These are phyloP conservation scores for Physaria fendleri DNA, from an alignment of 345 rosid genomes.

Conservation along the genomic window DNA sequence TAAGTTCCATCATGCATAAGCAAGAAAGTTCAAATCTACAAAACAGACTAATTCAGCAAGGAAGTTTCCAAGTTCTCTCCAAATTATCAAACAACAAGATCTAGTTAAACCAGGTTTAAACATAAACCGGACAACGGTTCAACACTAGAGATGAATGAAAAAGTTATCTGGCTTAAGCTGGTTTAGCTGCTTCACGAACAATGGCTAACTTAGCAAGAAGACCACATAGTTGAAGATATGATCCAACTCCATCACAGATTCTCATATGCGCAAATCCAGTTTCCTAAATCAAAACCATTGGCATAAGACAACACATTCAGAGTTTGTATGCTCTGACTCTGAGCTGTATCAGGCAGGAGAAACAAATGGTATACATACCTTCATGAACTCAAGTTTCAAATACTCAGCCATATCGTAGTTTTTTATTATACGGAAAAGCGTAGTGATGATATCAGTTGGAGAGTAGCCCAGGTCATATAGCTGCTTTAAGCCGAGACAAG, in stretches of 20 bases:
- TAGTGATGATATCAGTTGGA: slow-evolving; percentile 93
- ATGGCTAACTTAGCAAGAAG: slow-evolving; percentile 79
- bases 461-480: slow-evolving; percentile 92
- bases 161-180: slow-evolving; percentile 33
- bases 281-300: slow-evolving; percentile 49
- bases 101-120: neutral
- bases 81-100: neutral
- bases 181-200: slow-evolving; percentile 74
- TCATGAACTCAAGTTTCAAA: slow-evolving; percentile 93
- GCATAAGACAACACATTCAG: neutral
- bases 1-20: slow-evolving; percentile 20
- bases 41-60: slow-evolving; percentile 2
- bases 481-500: slow-evolving; percentile 82
- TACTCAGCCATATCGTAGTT: slow-evolving; percentile 90
- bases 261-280: slow-evolving; percentile 97
- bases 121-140: slow-evolving; percentile 7
- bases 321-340: neutral
- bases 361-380: slow-evolving; percentile 43
- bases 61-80: slow-evolving; percentile 2
- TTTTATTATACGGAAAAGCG: slow-evolving; percentile 87
- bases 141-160: neutral
- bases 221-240: slow-evolving; percentile 92
- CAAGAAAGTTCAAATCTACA: neutral
- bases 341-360: neutral
- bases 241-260: slow-evolving; percentile 93